phyloP scores from a whole-genome alignment of 2,329 filamentous ascomycete genomes.

The Coleophoma eucalyptorum region DNA sequence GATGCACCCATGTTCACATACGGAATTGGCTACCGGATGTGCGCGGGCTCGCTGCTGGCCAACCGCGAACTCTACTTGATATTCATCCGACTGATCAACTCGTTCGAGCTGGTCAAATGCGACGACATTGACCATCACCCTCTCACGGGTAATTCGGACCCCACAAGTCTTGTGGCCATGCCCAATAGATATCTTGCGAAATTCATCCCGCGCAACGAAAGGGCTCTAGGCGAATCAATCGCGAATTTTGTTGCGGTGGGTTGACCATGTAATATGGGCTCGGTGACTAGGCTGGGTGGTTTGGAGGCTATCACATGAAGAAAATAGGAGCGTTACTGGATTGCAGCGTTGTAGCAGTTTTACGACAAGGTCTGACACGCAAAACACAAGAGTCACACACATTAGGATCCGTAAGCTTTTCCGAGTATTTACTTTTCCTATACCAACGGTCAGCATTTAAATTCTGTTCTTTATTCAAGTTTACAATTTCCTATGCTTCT shows the following conservation, averaged over 20 bases:
- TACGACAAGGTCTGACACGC: too few species aligned
- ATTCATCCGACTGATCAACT: constrained; percentile 58
- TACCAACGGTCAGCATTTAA: too few species aligned
- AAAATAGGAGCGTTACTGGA: too few species aligned
- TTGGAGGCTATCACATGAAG: too few species aligned
- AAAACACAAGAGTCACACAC: too few species aligned
- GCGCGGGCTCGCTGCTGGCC: constrained; percentile 57
- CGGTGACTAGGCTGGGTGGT: too few species aligned
- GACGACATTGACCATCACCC: constrained; percentile 56
- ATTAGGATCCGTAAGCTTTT: too few species aligned
- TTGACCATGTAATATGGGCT: too few species aligned
- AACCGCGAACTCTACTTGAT: constrained; percentile 63
- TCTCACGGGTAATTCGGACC: constrained; percentile 54
- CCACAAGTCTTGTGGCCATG: constrained; percentile 58
- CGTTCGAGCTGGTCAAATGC: constrained; percentile 53
- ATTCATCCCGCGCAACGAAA: constrained; percentile 51
- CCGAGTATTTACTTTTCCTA: too few species aligned
- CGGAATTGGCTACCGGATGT: constrained; percentile 65
- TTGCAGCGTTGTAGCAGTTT: too few species aligned
- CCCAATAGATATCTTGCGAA: constrained; percentile 52
- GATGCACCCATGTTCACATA: constrained; percentile 60
- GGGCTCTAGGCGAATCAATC: constrained; percentile 38
- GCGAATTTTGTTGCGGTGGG: constrained; percentile 15
- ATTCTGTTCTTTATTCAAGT: too few species aligned
- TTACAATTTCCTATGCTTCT: too few species aligned